These are phyloP conservation scores for Fusarium papillatum DNA, from an alignment of 2,329 filamentous ascomycete species.

Conservation along the genomic window DNA sequence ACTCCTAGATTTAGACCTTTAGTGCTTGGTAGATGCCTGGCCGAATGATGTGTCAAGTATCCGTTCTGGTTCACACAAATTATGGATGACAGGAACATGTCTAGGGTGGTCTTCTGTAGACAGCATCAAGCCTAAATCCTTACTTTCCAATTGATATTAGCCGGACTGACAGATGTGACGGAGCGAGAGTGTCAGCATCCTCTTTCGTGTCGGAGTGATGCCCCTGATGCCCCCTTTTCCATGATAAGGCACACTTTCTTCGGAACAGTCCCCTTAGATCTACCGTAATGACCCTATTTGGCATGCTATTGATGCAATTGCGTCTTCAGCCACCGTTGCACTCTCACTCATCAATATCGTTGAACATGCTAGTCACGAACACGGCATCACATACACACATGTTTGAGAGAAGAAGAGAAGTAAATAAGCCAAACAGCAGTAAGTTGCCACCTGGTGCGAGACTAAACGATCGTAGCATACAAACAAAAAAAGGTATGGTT, in stretches of 20 bases:
- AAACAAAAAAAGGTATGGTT: not conserved
- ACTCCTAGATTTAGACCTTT: not conserved
- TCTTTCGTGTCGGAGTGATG: not conserved
- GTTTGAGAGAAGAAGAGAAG: not conserved
- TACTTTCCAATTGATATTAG: not conserved
- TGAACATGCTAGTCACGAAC: not conserved
- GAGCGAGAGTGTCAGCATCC: not conserved
- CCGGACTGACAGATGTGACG: not conserved
- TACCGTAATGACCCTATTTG: not conserved
- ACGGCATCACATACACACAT: not conserved
- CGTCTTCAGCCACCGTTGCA: not conserved
- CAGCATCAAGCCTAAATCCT: not conserved
- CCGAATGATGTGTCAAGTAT: not conserved
- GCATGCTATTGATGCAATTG: not conserved
- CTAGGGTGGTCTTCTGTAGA: not conserved
- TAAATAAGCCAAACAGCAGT: not conserved
- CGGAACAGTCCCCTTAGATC: not conserved
- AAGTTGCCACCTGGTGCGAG: not conserved
- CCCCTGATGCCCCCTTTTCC: not conserved
- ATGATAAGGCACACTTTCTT: not conserved
- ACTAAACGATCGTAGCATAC: conserved; percentile 2
- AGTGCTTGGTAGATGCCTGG: not conserved
- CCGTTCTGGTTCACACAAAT: not conserved
- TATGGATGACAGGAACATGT: not conserved
- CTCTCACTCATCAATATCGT: not conserved